Percentiles rank a stretch among this genome's conserved stretches.
Conservation (phyloP, 1,139 yeast species). For the Zygoascus sp. region DNA sequence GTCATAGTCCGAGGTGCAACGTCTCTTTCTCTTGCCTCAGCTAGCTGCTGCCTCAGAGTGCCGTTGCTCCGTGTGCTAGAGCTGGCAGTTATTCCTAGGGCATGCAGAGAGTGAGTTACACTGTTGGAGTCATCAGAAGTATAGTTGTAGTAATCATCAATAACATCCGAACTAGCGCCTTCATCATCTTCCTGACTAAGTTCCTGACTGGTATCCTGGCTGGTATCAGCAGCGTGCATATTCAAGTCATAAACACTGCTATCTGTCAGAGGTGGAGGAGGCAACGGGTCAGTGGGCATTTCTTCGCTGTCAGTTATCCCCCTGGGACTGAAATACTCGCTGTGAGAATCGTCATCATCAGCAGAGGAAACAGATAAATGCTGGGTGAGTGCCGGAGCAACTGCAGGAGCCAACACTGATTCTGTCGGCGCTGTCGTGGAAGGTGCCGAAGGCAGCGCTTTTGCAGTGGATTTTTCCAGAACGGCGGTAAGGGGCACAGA, state of each 20-base stretch:
- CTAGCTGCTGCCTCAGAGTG: background rate
- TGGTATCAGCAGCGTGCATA: background rate
- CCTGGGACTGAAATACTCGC: conserved; percentile 7
- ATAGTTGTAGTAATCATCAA: conserved; percentile 7
- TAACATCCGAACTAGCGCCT: conserved; percentile 6
- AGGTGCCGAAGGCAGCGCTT: background rate
- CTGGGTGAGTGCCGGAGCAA: background rate
- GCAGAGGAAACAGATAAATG: conserved; percentile 1
- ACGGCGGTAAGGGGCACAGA: background rate
- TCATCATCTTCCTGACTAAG: conserved; percentile 6
- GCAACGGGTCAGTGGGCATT: background rate
- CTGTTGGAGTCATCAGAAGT: background rate
- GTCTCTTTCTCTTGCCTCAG: background rate
- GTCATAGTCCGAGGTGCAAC: background rate
- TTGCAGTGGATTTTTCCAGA: background rate
- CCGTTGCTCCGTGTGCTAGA: background rate
- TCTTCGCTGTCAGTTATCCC: conserved; percentile 7
- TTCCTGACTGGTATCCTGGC: background rate
- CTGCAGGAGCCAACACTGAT: background rate
- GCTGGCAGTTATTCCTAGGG: conserved; percentile 1
- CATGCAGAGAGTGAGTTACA: conserved; percentile 1
- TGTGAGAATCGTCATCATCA: conserved; percentile 7
- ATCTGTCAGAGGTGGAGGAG: background rate
- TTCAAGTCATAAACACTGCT: background rate
- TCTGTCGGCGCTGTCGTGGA: too few relatives aligned